phyloP scores from a whole-genome alignment of 2,329 filamentous ascomycete genomes.

The Fusarium armeniacum region DNA sequence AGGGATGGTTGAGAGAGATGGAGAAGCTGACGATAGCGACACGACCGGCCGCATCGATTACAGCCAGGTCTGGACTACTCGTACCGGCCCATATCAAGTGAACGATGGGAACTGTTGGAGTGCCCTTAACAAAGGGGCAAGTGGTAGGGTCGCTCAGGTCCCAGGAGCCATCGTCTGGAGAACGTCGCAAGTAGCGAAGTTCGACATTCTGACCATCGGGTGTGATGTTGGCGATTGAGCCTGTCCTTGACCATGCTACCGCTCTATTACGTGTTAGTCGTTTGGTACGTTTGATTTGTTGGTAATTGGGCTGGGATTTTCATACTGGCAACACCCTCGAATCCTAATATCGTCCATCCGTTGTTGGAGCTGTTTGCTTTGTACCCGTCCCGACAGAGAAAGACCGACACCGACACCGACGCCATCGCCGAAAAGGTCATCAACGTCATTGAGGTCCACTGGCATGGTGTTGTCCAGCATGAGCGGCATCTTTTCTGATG shows the following conservation, averaged over 20 bases:
- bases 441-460: slow-evolving; percentile 71
- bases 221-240: slow-evolving; percentile 86
- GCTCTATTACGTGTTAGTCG: slow-evolving; percentile 65
- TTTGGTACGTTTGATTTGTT: neutral
- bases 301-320: slow-evolving; percentile 3
- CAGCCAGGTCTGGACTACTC: slow-evolving; percentile 82
- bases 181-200: slow-evolving; percentile 78
- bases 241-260: slow-evolving; percentile 89
- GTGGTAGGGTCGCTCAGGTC: slow-evolving; percentile 78
- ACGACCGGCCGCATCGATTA: slow-evolving; percentile 83
- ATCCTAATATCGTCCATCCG: slow-evolving; percentile 82
- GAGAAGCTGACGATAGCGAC: slow-evolving; percentile 80
- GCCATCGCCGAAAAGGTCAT: slow-evolving; percentile 82
- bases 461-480: slow-evolving; percentile 61
- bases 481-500: slow-evolving; percentile 60
- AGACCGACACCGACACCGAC: slow-evolving; percentile 73
- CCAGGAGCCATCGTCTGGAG: slow-evolving; percentile 80
- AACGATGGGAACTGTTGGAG: slow-evolving; percentile 76
- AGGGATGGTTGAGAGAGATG: slow-evolving; percentile 80
- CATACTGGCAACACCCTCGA: slow-evolving; percentile 86
- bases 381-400: slow-evolving; percentile 63
- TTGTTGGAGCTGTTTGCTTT: slow-evolving; percentile 74
- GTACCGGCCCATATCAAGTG: slow-evolving; percentile 86
- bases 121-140: slow-evolving; percentile 71
- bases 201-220: slow-evolving; percentile 78